Base-by-base conservation (phyloP, 2,329 filamentous ascomycete species). In the Ophiostoma triangulosporum region DNA sequence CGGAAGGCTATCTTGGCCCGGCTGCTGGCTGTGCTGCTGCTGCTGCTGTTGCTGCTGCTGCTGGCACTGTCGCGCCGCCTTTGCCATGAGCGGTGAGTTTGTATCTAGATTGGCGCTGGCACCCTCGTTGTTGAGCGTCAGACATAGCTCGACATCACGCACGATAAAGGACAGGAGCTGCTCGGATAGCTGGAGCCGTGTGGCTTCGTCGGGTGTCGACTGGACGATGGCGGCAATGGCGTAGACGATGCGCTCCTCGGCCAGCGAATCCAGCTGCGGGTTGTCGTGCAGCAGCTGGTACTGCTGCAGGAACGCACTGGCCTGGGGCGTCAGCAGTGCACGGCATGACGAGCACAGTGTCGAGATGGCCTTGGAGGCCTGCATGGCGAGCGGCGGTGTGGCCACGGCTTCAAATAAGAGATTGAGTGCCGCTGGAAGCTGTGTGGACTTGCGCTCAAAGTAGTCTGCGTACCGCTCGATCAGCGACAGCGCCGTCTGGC, bases 141-240 rank as follows among this genome's bases (percentile, higher is more conserved):
- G 59, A 27, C 68, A 67, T 32, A 63, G 65, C 35, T 74, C 66
- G n/a, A 83, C 73, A 62, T 90, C 86, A 26, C 70, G 64, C 48
- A 81, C 76, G 31, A 89, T 70, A 54, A 83, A 79, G 6, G 70
- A 64, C 31, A 88, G 69, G 26, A 91, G 69, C 53, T 75, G 72
- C 55, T 74, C 70, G 31, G 85, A 71, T 33, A 77, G 74, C 29
- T 64, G 64, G 2, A 77, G 65, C 57, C 80, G 80, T 15, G 71
- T 69, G 22, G 70, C 67, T 49, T 83, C 74, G 2, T 79, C 74
- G 1, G 77, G 69, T 9, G 88, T 72, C 8, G 85, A 84, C 66
- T 93, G 86, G 29, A 89, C 76, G 43, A 93, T 82, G 8, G 80
- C 81, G 8, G 86, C 79, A 58, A 93, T 86, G 2, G 81, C 86